Percentiles rank a stretch among this genome's conserved stretches.
phyloP scores from a whole-genome alignment of 495 filamentous ascomycete species.

The Penicillium atrosanguineum region DNA sequence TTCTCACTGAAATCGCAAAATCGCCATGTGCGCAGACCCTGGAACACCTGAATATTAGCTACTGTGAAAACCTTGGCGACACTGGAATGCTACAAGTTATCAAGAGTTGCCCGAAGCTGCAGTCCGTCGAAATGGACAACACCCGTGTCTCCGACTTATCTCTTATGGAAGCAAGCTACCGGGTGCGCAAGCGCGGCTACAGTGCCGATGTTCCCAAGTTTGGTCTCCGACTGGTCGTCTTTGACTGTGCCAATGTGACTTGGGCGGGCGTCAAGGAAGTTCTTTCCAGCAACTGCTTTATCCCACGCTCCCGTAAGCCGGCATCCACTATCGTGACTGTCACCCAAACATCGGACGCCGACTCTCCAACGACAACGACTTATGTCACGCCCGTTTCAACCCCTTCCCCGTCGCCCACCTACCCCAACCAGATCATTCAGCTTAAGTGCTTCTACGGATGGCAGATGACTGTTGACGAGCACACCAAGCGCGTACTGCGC shows the following conservation, averaged over 20 bases:
- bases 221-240: conserved; percentile 76
- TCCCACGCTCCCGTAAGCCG: conserved; percentile 40
- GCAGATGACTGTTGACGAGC: conserved; percentile 92
- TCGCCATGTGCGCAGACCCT: conserved; percentile 68
- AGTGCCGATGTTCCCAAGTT: conserved; percentile 50
- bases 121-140: conserved; percentile 86
- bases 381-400: conserved; percentile 32
- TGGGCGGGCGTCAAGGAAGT: conserved; percentile 92
- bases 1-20: conserved; percentile 69
- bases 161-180: conserved; percentile 80
- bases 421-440: conserved; percentile 71
- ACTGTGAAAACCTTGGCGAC: conserved; percentile 84
- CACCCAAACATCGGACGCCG: conserved; percentile 26
- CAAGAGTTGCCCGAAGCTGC: conserved; percentile 66
- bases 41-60: conserved; percentile 82
- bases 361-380: conserved; percentile 25
- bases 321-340: conserved; percentile 25
- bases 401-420: conserved; percentile 38
- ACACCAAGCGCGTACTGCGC: conserved; percentile 75
- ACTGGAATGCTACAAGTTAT: conserved; percentile 80
- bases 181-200: conserved; percentile 65
- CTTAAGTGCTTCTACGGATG: conserved; percentile 94
- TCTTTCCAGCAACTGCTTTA: conserved; percentile 75
- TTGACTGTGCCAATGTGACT: conserved; percentile 85
- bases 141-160: conserved; percentile 84